Conservation (phyloP, 2,329 filamentous ascomycete genomes). For the Sclerotiophoma versabilis region DNA sequence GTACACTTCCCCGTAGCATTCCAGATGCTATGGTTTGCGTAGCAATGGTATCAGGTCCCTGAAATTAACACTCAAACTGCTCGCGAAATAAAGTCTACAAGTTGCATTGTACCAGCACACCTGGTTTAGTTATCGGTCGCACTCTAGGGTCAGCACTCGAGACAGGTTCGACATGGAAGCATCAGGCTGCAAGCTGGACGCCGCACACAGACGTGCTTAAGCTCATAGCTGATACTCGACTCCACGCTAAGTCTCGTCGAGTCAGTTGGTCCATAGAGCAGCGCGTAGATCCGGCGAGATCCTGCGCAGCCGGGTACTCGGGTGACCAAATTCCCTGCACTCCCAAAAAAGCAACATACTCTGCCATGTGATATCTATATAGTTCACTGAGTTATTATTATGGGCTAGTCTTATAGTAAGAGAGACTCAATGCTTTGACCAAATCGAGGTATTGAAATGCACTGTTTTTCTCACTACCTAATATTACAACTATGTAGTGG, state of each 20-base stretch:
- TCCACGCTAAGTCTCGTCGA: not conserved
- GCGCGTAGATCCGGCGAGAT: not conserved
- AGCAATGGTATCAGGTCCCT: not conserved
- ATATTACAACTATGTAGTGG: too few species aligned
- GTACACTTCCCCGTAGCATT: not conserved
- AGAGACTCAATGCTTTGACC: too few species aligned
- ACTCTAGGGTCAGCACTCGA: not conserved
- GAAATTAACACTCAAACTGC: not conserved
- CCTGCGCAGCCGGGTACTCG: not conserved
- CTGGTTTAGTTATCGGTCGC: not conserved
- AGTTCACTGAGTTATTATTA: too few species aligned
- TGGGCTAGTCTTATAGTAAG: too few species aligned
- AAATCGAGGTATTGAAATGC: too few species aligned
- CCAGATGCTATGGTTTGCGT: not conserved
- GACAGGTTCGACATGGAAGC: constrained; percentile 7
- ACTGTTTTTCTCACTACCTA: too few species aligned
- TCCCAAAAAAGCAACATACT: too few species aligned
- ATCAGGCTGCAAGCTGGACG: not conserved
- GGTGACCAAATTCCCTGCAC: not conserved
- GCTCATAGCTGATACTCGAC: not conserved
- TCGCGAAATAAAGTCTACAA: not conserved
- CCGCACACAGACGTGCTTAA: constrained; percentile 1
- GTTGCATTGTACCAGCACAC: not conserved
- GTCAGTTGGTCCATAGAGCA: not conserved
- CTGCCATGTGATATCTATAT: too few species aligned